Conservation (phyloP, 2,329 filamentous ascomycete genomes). For the Aspergillus sp. region DNA sequence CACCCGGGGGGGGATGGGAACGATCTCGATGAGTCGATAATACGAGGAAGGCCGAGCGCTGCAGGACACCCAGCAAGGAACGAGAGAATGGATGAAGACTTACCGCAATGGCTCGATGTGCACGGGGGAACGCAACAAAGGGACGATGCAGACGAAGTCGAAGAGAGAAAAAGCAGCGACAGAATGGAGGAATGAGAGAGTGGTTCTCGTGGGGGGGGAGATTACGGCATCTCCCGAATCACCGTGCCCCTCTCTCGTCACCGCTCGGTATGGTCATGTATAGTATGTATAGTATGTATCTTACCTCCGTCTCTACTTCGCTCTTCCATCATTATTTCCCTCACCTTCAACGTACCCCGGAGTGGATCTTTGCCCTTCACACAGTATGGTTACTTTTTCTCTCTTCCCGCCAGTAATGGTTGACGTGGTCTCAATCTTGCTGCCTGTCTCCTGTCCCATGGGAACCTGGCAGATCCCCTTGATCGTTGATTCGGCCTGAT, state of each 20-base stretch:
- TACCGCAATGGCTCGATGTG: slow-evolving; percentile 1
- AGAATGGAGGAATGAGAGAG: slow-evolving; percentile 5
- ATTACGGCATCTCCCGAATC: slow-evolving; percentile 11
- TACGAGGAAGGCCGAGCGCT: slow-evolving; percentile 3
- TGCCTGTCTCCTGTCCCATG: neutral
- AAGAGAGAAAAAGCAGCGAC: neutral
- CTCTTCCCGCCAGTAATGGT: neutral
- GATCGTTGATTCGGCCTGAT: neutral
- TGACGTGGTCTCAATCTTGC: slow-evolving; percentile 7
- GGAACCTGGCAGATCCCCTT: neutral
- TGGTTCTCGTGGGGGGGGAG: slow-evolving; percentile 16
- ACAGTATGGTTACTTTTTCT: slow-evolving; percentile 6
- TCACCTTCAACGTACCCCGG: neutral
- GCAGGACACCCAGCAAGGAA: slow-evolving; percentile 11
- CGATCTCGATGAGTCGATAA: slow-evolving; percentile 7
- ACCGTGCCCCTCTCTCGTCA: neutral
- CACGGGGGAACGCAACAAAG: neutral
- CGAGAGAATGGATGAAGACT: neutral
- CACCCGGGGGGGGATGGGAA: slow-evolving; percentile 4
- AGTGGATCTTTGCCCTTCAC: neutral
- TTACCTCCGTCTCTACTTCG: neutral
- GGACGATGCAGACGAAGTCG: slow-evolving; percentile 4
- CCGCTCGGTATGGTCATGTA: neutral
- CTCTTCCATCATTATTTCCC: neutral
- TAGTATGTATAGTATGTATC: neutral